Evolutionary conservation across 1,139 yeast species (phyloP).

Genomic region (Fermentozyma sake): DNA sequence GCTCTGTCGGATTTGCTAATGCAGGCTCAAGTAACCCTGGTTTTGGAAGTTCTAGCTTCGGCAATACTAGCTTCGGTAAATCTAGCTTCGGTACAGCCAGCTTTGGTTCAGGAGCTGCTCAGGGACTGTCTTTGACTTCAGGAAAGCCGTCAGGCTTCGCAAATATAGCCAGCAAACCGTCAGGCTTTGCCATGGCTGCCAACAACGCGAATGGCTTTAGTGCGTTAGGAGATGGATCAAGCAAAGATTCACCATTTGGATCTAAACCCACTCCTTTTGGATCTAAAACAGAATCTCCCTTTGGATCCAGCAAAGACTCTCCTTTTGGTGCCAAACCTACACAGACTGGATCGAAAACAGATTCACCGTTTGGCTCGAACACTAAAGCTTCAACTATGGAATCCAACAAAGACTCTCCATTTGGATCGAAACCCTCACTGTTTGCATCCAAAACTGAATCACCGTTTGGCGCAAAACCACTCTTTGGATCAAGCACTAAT

Average conservation of each 20-base stretch:
- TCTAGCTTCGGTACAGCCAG: constrained; percentile 4
- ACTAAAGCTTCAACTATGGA: constrained; percentile 7
- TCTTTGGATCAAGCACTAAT: constrained; percentile 2
- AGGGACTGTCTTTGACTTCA: no score
- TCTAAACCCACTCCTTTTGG: constrained; percentile 2
- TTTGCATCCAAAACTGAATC: constrained; percentile 1
- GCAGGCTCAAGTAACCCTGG: constrained; percentile 10
- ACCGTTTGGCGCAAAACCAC: constrained; percentile 4
- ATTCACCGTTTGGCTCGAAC: constrained; percentile 13
- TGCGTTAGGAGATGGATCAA: constrained; percentile 11
- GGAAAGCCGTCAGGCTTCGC: no score
- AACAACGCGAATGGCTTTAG: no score
- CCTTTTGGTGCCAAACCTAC: constrained; percentile 1
- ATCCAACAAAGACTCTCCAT: constrained; percentile 5
- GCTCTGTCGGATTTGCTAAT: constrained; percentile 9
- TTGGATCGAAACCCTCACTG: no score
- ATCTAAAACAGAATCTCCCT: constrained; percentile 4
- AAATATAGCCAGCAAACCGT: no score
- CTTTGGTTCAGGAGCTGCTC: constrained; percentile 8
- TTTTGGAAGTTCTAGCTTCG: constrained; percentile 12
- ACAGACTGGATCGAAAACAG: background rate
- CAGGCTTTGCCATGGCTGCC: no score
- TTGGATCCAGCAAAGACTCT: constrained; percentile 4
- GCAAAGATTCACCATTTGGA: constrained; percentile 10
- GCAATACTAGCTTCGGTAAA: constrained; percentile 11